Conservation (phyloP, 176 grass and related monocot species). For the Guadua angustifolia region DNA sequence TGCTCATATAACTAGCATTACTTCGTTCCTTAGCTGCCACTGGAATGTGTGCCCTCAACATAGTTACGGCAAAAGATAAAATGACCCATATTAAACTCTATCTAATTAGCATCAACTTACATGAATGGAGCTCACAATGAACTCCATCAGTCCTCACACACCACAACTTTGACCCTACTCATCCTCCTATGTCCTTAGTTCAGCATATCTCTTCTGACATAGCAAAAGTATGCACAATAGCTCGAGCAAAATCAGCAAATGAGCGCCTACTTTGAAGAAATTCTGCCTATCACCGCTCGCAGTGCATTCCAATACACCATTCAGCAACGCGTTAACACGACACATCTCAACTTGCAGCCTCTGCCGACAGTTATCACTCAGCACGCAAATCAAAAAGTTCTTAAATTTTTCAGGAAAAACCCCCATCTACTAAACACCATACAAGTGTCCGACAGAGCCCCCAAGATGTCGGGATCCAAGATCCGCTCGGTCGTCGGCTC, state of each 20-base stretch:
- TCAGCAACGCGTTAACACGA: not conserved
- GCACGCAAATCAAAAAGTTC: not conserved
- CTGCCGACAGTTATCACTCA: not conserved
- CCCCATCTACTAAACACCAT: not conserved
- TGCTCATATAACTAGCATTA: not conserved
- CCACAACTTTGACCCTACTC: not conserved
- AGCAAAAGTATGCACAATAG: not conserved
- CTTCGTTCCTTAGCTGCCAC: constrained; percentile 6
- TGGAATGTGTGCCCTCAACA: constrained; percentile 4
- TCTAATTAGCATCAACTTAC: too few relatives aligned
- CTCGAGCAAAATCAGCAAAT: not conserved
- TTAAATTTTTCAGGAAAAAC: not conserved
- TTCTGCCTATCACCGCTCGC: not conserved
- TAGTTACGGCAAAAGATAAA: not conserved
- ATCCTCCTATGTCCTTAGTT: not conserved
- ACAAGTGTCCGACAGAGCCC: not conserved
- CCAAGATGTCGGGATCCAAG: constrained; percentile 26
- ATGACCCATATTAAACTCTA: too few relatives aligned
- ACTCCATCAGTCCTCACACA: not conserved
- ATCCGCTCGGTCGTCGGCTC: not conserved
- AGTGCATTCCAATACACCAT: not conserved
- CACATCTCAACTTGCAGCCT: not conserved
- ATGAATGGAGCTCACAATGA: not conserved
- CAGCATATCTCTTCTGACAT: not conserved
- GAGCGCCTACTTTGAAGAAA: not conserved